Base-by-base conservation (phyloP, 2,329 filamentous ascomycete genomes). In the Knufia petricola region DNA sequence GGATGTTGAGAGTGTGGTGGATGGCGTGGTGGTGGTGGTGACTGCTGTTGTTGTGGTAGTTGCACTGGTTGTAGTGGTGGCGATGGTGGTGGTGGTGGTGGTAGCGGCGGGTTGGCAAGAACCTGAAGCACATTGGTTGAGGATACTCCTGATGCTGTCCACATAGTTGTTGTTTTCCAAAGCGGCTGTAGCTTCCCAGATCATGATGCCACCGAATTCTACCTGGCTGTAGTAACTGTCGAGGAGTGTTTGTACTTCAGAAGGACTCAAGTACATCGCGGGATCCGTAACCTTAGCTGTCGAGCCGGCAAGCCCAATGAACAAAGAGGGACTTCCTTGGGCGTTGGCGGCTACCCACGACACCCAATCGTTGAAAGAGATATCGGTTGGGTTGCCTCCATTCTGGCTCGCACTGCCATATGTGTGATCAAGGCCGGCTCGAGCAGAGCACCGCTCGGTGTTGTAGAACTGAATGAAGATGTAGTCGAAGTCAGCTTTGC, bases 401-500 rank as follows among this genome's bases (percentile, higher is more conserved):
- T 34, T 34, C 47, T 55, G 53, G 41, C 57, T 53, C 13, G 56
- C 51, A 36, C 6, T n/a, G 15, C 62, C 64, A 36, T 63, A 61
- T 28, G 52, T 61, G 23, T 62, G 58, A 9, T 62, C 48, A 32
- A 69, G 64, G 26, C 64, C 73, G 41, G 64, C 61, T 17, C 66
- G 63, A 17, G 75, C 73, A 49, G 73, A 75, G 63, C 76, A 79
- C 2, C 55, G 42, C 9, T 60, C 54, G 1, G 70, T 77, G 64
- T 77, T 77, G 64, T 77, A 78, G 61, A 75, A 77, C 52, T 77
- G 75, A 30, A 75, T 65, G 62, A 72, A 77, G 53, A 78, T 56
- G 55, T 74, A 76, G 58, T 78, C 75, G 55, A 77, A 75, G 8
- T 53, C 52, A 7, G 71, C 63, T 28, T 63, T 63, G 13, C 50